Base-by-base conservation (phyloP, 371 early-diverging fungal genomes). In the Lichtheimia ramosa region DNA sequence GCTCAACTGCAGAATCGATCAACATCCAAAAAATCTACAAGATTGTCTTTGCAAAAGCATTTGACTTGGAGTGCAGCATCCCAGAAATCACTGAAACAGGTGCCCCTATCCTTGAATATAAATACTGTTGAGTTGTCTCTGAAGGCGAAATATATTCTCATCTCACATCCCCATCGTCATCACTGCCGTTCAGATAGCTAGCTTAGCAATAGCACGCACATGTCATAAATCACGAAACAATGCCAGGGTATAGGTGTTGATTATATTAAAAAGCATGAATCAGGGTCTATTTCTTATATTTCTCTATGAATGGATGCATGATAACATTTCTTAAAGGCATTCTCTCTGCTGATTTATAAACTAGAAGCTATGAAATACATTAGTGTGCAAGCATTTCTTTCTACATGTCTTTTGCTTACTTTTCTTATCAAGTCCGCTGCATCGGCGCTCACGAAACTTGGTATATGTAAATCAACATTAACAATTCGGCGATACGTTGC, bases 21-120 rank as follows among this genome's bases (percentile, higher is more conserved):
- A 97, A 97, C 63, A 92, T 97, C 18, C 95, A 97, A 80, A 92
- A 95, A 71, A 94, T 97, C 40, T 97, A 96, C 81, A 97, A 97
- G 77, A 92, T 97, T 59, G 94, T 96, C 1, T 71, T 97, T 13
- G 86, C 91, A 59, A 96, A 96, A 73, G 93, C 93, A 6, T 97
- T 96, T 70, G 96, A 97, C 66, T 74, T 97, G 59, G 89, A 88
- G 58, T 94, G 96, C 64, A 95, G 92, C 60, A 91, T 97, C 63
- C 92, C 95, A 2, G 92, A 93, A 69, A 93, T 96, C 46, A 83
- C 85, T 21, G 94, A 95, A 59, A 79, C 91, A 20, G 97, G 97
- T 18, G 96, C 88, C 6, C 96, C 97, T 0, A 95, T 97, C 58
- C 70, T 93, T 59, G 93, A 95, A 69, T 95, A 91, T 54, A 66